Conservation (phyloP, 345 rosid genomes). For the Cardiospermum halicacabum region DNA sequence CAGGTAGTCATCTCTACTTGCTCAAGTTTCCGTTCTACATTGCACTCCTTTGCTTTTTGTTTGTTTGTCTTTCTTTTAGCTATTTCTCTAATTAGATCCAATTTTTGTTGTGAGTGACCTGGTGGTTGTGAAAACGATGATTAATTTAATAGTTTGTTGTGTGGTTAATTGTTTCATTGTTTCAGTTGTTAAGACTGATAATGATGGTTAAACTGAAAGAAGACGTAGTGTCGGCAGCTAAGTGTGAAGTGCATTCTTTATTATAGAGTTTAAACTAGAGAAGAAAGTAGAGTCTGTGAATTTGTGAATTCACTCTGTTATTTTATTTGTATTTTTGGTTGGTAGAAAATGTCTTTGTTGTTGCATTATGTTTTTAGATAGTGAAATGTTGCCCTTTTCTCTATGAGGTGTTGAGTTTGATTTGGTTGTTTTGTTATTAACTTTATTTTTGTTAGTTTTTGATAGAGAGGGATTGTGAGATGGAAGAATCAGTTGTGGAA, state of each 20-base stretch:
- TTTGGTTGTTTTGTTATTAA: background rate
- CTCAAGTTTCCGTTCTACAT: background rate
- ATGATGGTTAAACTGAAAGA: slow-evolving; percentile 19
- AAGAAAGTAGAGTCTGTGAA: background rate
- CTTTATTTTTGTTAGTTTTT: slow-evolving; percentile 11
- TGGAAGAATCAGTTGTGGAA: slow-evolving; percentile 56
- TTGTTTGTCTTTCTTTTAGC: background rate
- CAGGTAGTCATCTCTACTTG: slow-evolving; percentile 1
- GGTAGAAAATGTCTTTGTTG: no score
- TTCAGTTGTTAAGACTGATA: slow-evolving; percentile 13
- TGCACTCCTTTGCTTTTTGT: background rate
- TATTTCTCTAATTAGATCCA: slow-evolving; percentile 9
- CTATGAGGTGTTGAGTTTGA: background rate
- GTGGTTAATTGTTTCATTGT: background rate
- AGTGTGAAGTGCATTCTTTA: background rate
- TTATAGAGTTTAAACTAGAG: background rate
- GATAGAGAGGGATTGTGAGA: slow-evolving; percentile 31
- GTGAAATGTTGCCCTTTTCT: background rate
- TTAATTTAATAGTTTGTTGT: background rate
- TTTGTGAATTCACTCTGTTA: no score
- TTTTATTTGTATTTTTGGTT: background rate
- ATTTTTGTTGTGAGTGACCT: slow-evolving; percentile 9
- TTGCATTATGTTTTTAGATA: background rate
- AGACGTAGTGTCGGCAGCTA: background rate
- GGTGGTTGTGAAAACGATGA: slow-evolving; percentile 21